Percentiles rank a stretch among this genome's conserved stretches.
These are phyloP conservation scores for Floccularia luteovirens DNA, from an alignment of 768 basidiomycete species.

Conservation along the genomic window DNA sequence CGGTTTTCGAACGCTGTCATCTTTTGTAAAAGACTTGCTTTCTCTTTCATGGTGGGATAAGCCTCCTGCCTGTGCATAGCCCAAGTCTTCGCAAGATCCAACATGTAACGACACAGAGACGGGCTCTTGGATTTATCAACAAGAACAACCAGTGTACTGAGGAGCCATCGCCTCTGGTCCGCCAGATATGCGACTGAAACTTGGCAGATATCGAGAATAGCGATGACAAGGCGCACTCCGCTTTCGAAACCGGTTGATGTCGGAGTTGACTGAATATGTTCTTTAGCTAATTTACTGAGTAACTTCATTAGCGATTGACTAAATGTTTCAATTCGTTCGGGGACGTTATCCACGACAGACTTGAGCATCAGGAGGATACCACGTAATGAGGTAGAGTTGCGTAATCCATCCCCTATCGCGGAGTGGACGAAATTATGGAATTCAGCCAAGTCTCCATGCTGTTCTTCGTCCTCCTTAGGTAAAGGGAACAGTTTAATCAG, in stretches of 20 bases:
- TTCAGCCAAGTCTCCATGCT: conserved; percentile 61
- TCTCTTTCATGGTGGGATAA: conserved; percentile 93
- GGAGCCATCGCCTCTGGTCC: conserved; percentile 78
- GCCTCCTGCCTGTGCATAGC: conserved; percentile 79
- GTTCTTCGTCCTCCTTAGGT: conserved; percentile 73
- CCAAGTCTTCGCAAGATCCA: conserved; percentile 86
- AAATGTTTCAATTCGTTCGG: conserved; percentile 82
- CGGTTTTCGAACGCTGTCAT: conserved; percentile 81
- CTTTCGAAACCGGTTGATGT: conserved; percentile 45
- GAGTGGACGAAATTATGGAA: conserved; percentile 74
- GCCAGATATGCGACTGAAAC: conserved; percentile 72
- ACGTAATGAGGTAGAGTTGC: conserved; percentile 61
- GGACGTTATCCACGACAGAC: conserved; percentile 71
- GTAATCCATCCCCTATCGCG: conserved; percentile 73
- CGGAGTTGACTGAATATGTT: conserved; percentile 62
- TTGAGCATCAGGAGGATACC: conserved; percentile 85
- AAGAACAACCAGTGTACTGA: conserved; percentile 70
- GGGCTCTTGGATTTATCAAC: conserved; percentile 86
- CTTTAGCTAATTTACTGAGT: conserved; percentile 79
- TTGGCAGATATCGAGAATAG: conserved; percentile 85
- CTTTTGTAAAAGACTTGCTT: conserved; percentile 80
- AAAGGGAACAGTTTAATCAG: conserved; percentile 72
- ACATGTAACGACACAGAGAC: conserved; percentile 72
- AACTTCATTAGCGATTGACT: conserved; percentile 71
- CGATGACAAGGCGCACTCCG: conserved; percentile 57